phyloP scores from a whole-genome alignment of 441 rosid genomes.

The Adansonia madagascariensis region DNA sequence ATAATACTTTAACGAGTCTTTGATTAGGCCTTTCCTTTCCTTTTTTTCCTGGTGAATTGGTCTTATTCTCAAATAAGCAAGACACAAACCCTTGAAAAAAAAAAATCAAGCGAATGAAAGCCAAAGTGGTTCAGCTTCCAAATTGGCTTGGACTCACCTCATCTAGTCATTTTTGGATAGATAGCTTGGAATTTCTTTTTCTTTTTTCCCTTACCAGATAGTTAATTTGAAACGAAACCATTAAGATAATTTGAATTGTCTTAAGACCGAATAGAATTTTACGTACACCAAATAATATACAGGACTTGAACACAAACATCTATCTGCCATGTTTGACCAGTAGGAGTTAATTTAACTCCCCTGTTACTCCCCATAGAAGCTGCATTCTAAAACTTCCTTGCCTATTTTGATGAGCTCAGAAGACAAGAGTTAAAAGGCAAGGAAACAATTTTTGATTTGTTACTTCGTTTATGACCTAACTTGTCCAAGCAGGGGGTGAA shows the following conservation, averaged over 20 bases:
- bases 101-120: background rate
- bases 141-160: constrained; percentile 15
- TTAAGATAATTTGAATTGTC: background rate
- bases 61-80: background rate
- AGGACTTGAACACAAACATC: background rate
- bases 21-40: background rate
- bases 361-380: background rate
- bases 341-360: background rate
- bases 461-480: background rate
- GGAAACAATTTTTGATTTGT: background rate
- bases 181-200: background rate
- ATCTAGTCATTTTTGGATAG: background rate
- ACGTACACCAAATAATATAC: background rate
- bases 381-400: background rate
- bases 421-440: background rate
- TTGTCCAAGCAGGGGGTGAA: background rate
- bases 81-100: background rate
- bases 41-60: background rate
- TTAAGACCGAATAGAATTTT: background rate
- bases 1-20: too few species aligned
- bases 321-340: background rate
- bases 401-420: background rate
- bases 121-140: background rate
- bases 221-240: background rate
- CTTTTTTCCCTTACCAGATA: background rate